Evolutionary conservation across 352 stramenopile species (phyloP), one percentile per base, ranked within the genome.

Genomic region (Globisporangium ultimum): DNA sequence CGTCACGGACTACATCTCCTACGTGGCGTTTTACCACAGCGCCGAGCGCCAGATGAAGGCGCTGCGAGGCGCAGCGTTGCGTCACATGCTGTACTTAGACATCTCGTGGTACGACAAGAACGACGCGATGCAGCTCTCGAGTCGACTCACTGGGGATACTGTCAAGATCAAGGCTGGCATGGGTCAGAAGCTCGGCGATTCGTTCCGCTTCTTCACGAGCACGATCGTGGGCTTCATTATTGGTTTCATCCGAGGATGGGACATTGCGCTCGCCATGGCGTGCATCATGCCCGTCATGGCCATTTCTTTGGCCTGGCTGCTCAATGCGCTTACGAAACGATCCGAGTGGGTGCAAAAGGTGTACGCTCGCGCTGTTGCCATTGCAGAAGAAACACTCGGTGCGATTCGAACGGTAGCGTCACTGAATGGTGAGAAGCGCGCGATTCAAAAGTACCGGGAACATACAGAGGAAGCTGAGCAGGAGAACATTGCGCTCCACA

Each of bases 141-240:
- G 59, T 58, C 74, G 74, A 13, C 57, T 76, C 5, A 66, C 71
- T 2, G 57, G 57, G 1, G 64, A 78, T n/a, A 76, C 70, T 0
- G 60, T 79, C 13, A 73, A 70, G 48, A 80, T 80, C 56, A 78
- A 82, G 40, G 70, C 82, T 40, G 72, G 69, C 5, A 75, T 82
- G 62, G 66, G 73, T 2, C 58, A 66, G 36, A 80, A 80, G 24
- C 55, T 80, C 14, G 67, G 72, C 2, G 61, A 84, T 36, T 56
- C 48, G 21, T 52, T 79, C 36, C 69, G 70, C 3, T 84, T 76
- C 12, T 7, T 41, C 48, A 38, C 56, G 8, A 42, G 55, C 1
- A 63, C 74, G 49, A 73, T 75, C 42, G 43, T 76, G 7, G 60
- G n/a, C n/a, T n/a, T n/a, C 15, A 47, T 63, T 38, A 79, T 85